Base-by-base conservation (phyloP, 2,329 filamentous ascomycete genomes). In the Malbranchea zuffiana region DNA sequence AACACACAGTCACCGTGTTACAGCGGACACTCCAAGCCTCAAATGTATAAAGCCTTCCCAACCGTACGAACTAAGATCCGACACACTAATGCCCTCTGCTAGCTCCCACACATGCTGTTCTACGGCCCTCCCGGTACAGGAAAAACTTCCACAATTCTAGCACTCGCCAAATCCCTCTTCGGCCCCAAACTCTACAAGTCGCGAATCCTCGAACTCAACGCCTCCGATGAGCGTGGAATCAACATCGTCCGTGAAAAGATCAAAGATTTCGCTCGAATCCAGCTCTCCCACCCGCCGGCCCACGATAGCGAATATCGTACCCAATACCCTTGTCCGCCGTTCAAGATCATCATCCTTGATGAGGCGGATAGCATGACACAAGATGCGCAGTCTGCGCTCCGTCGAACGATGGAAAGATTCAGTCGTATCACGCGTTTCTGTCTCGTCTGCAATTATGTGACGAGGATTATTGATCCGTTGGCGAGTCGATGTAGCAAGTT, bases 281-380 rank as follows among this genome's bases (percentile, higher is more conserved):
- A 95, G 60, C 75, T 96, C 44, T 87, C 82, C 19, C 85, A 92
- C 47, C 78, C 83, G 2, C 78, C 84, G 0, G 67, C 69, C 0
- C 62, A 78, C 44, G 66, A 78, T 50, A 74, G 82, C 65, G 63
- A 68, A 33, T 78, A 78, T 48, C 56, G 68, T 30, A 67, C 71
- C 43, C 66, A 79, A 54, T 95, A 93, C 53, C 87, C 90, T 0
- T 96, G 88, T 56, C 90, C 90, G 15, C 90, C 90, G 0, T 98
- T 95, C 69, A 99, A 98, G 67, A 94, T 99, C 56, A 88, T 98
- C 55, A 85, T 99, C 43, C 76, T 99, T 42, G 90, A 98, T 61
- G 90, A 98, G 66, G 90, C 90, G 48, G 90, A 99, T 59, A 90
- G 82, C 48, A 96, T 99, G 88, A 98, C 90, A 25, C 88, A 96